Evolutionary conservation across 139 green algal genomes (phyloP).

Genomic region (Closterium sp.): DNA sequence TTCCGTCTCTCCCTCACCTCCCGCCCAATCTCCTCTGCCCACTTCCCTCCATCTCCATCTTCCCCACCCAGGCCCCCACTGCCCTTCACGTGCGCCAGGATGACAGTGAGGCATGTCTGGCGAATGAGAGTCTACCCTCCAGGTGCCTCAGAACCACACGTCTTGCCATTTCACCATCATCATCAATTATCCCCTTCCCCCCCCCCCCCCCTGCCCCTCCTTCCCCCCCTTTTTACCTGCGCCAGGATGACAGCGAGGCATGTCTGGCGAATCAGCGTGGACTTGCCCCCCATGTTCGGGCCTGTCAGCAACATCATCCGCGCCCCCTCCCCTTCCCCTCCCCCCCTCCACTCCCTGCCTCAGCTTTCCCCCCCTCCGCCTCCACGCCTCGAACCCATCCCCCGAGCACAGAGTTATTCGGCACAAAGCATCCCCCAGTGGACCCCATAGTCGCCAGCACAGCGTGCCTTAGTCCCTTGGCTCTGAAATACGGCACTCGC

Average conservation of each 20-base stretch:
- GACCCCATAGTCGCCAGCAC: conserved; percentile 48
- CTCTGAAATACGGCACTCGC: background rate
- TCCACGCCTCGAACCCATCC: conserved; percentile 66
- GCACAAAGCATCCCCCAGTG: conserved; percentile 77
- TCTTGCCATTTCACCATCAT: background rate
- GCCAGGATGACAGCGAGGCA: conserved; percentile 77
- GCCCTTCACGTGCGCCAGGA: conserved; percentile 43
- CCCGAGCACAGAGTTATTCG: conserved; percentile 88
- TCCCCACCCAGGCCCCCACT: background rate
- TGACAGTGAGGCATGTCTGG: conserved; percentile 82
- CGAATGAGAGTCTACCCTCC: conserved; percentile 93
- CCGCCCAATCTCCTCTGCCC: conserved; percentile 58
- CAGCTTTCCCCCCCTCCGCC: background rate
- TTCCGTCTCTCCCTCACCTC: conserved; percentile 71
- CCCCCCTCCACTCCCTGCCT: conserved; percentile 4
- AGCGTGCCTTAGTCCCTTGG: conserved; percentile 71
- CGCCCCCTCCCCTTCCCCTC: conserved; percentile 21
- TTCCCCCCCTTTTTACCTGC: background rate
- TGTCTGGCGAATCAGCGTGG: conserved; percentile 86
- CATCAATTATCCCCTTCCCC: background rate
- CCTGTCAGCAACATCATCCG: conserved; percentile 64
- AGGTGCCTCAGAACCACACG: too few relatives aligned
- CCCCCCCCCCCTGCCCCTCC: too few relatives aligned
- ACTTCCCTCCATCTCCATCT: background rate
- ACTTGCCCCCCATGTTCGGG: conserved; percentile 99